These are phyloP conservation scores for Umbelopsis sp. DNA, from an alignment of 371 early-diverging fungal species.

Conservation along the genomic window DNA sequence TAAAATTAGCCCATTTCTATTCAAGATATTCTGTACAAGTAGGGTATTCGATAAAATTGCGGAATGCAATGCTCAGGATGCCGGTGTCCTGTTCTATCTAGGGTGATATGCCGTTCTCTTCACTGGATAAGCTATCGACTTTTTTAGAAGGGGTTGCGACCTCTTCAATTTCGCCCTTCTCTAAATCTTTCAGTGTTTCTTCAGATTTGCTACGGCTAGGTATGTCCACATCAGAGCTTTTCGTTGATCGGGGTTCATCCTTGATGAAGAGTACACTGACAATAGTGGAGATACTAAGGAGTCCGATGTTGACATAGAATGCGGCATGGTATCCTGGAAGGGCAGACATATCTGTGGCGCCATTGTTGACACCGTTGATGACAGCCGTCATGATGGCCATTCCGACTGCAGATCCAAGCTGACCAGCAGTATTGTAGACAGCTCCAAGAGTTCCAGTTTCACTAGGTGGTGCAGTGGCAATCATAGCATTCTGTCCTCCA, in stretches of 20 bases:
- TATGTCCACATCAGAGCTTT: background rate
- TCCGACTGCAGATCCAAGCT: conserved; percentile 18
- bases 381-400: conserved; percentile 20
- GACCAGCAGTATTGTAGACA: conserved; percentile 16
- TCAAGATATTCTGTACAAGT: too few relatives aligned
- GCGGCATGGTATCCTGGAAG: conserved; percentile 17
- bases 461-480: conserved; percentile 2
- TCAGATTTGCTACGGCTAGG: background rate
- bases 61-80: too few relatives aligned
- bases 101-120: background rate
- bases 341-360: background rate
- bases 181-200: background rate
- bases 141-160: background rate
- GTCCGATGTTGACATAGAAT: conserved; percentile 1
- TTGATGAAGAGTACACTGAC: background rate
- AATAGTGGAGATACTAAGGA: background rate
- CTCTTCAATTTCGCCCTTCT: background rate
- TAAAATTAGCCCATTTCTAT: too few relatives aligned
- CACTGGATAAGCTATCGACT: background rate
- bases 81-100: too few relatives aligned
- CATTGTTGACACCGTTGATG: conserved; percentile 13
- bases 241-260: background rate
- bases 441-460: conserved; percentile 19
- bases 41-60: too few relatives aligned
- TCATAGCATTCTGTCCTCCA: conserved; percentile 20